Evolutionary conservation across 768 basidiomycete species (phyloP), one percentile per base, ranked within the genome.

Genomic region (Termitomyces sp.): DNA sequence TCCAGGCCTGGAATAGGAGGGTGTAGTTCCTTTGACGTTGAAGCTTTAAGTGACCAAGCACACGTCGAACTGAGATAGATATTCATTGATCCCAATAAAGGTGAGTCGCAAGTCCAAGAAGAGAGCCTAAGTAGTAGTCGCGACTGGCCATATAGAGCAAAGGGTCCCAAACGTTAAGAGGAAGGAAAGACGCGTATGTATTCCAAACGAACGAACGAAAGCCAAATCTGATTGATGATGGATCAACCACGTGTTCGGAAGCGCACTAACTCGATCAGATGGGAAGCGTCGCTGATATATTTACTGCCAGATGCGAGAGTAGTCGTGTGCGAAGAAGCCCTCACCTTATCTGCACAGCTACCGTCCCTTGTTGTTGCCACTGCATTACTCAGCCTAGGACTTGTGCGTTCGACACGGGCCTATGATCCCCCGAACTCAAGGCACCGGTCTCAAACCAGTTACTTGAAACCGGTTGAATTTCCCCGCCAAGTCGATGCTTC

Each of bases 171-270:
- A 53, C n/a, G 55, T 35, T 0, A 16, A 48, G 30, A 54, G 48
- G 16, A 52, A 56, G 43, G 38, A 57, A 40, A 30, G 36, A 49
- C 38, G 51, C 33, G 35, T 13, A 16, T 35, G 35, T 13, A 16
- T 35, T 38, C 12, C 30, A 32, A 32, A 49, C 16, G 28, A 8
- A 18, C 8, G 20, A 54, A 41, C 18, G 32, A 49, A 43, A 30
- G 48, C 26, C 28, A n/a, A 8, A 57, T 57, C 57, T 50, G 40
- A 57, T 57, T 38, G 43, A 20, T 44, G 57, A 57, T 57, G 23
- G n/a, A 51, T n/a, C 48, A 8, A 38, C 46, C 56, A 57, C 56
- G 56, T 57, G 56, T 32, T n/a, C 16, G 23, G 23, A 23, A 23
- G 23, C 23, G 2, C 23, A 23, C 23, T 23, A 23, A 23, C 23